Evolutionary conservation across 75 land plant species (phyloP).

Genomic region (Picea glauca): DNA sequence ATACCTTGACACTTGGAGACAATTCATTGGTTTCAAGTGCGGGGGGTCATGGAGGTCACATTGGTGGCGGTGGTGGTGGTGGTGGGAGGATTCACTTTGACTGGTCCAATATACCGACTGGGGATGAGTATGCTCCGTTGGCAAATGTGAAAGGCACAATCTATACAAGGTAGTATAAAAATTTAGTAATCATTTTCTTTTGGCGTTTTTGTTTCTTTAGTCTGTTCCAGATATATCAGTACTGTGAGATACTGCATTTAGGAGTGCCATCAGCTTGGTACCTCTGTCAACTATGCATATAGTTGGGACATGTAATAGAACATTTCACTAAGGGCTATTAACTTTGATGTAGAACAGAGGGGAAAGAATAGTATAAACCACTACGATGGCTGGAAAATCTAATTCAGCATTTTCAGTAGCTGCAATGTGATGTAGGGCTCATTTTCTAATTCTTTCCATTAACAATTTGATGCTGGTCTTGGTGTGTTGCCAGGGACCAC

Average conservation of each 20-base stretch:
- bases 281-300: too few species aligned
- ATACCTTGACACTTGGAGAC: conserved; percentile 51
- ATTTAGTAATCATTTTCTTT: background rate
- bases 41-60: conserved; percentile 75
- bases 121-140: conserved; percentile 83
- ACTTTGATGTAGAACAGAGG: too few species aligned
- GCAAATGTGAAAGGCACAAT: conserved; percentile 73
- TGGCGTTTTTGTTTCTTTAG: background rate
- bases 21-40: conserved; percentile 63
- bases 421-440: too few species aligned
- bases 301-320: too few species aligned
- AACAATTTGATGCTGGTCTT: too few species aligned
- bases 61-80: conserved; percentile 93
- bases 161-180: conserved; percentile 38
- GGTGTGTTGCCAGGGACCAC: too few species aligned
- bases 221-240: background rate
- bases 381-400: too few species aligned
- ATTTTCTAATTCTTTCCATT: too few species aligned
- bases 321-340: too few species aligned
- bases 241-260: background rate
- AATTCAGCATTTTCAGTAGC: too few species aligned
- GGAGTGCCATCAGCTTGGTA: too few species aligned
- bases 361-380: too few species aligned
- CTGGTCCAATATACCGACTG: conserved; percentile 91
- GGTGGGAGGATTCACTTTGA: conserved; percentile 98